Evolutionary conservation across 352 stramenopile genomes (phyloP), one percentile per base, ranked within the genome.

Genomic region (Globisporangium iwayamae): DNA sequence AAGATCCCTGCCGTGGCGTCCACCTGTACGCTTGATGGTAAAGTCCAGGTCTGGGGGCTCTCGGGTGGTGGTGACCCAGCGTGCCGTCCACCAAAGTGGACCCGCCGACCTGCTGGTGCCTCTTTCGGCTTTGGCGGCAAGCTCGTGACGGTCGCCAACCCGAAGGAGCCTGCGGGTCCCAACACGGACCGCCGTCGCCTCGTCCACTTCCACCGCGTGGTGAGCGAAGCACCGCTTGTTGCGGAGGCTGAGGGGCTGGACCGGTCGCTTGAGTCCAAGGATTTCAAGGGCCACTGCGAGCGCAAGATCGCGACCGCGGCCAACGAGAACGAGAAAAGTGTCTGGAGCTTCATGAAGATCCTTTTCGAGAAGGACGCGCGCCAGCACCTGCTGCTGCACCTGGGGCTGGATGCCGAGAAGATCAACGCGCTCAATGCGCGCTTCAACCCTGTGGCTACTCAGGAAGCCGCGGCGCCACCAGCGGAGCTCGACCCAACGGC

Each of bases 61-160:
- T 85, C 81, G n/a, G 82, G 86, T 32, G 80, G 80, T 46, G 82
- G 84, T 1, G 96, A 90, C 53, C 75, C 85, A 50, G 83, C 76
- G 39, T 88, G 89, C 51, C 88, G 94, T 58, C 91, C 96, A 22
- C 97, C 97, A 1, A 98, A 98, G 71, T 99, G 97, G 97, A 94
- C 97, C 68, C 86, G 85, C 45, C 91, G 94, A 18, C 87, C 87
- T 10, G 88, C 79, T 43, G 90, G 90, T 51, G 96, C 97, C 6
- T 92, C 91, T n/a, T 99, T 98, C 79, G 94, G 94, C 50, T 99
- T 99, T 81, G 96, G 97, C 45, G 97, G 96, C 52, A 93, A 96
- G 62, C 72, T 99, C 47, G 84, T 98, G 36, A 92, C 83, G 8
- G 95, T 98, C 51, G 81, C 72, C 38, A 92, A 91, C 62, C 77